A percentile compares a stretch with the other conserved stretches of the same genome.
phyloP scores from a whole-genome alignment of 768 basidiomycete species.

The Chalciporus piperatus region DNA sequence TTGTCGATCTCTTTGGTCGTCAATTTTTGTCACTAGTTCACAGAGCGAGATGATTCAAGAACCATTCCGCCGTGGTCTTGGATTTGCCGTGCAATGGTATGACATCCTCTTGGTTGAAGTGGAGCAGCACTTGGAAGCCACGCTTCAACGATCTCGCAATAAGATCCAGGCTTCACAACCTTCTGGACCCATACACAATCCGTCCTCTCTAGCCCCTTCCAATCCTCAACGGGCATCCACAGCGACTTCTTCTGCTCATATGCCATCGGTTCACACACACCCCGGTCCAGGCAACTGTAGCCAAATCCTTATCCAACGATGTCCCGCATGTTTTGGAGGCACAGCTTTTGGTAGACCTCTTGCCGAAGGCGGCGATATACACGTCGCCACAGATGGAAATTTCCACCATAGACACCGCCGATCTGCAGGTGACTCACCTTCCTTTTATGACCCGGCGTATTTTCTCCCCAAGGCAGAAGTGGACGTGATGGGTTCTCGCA shows the following conservation, averaged over 20 bases:
- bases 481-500: conserved; percentile 28
- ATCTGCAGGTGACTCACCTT: conserved; percentile 30
- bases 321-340: conserved; percentile 32
- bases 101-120: conserved; percentile 15
- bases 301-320: conserved; percentile 14
- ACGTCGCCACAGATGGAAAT: conserved; percentile 37
- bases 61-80: conserved; percentile 29
- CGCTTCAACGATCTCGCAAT: not conserved
- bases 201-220: too few relatives aligned
- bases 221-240: conserved; percentile 8
- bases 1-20: conserved; percentile 13
- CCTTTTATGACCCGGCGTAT: conserved; percentile 31
- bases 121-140: conserved; percentile 6
- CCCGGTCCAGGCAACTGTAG: too few relatives aligned
- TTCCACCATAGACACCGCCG: conserved; percentile 37
- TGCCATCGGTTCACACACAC: too few relatives aligned
- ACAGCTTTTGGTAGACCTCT: conserved; percentile 5
- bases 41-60: conserved; percentile 27
- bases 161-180: not conserved
- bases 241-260: conserved; percentile 10
- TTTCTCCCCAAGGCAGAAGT: conserved; percentile 35
- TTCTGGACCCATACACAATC: not conserved
- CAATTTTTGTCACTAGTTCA: not conserved
- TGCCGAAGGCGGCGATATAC: conserved; percentile 33
- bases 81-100: conserved; percentile 28